Conservation (phyloP, 2,329 filamentous ascomycete genomes). For the Aspergillus sclerotialis region DNA sequence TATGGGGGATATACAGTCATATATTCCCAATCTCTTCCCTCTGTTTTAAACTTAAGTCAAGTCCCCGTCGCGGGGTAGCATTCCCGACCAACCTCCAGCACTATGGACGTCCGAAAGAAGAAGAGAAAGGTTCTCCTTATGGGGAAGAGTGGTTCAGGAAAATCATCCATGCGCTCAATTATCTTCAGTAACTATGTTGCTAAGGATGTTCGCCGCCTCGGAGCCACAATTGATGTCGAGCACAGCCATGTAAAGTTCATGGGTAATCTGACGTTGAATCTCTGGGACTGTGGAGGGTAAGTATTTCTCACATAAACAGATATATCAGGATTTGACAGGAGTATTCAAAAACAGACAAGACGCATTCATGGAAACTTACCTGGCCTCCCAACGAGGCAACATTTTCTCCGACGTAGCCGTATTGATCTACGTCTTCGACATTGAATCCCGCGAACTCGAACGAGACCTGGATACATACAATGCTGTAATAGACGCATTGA, state of each 20-base stretch:
- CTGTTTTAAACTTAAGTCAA: no score
- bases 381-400: conserved; percentile 88
- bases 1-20: no score
- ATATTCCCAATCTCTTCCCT: no score
- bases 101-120: conserved; percentile 49
- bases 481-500: conserved; percentile 79
- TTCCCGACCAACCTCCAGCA: conserved; percentile 13
- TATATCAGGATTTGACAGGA: not conserved
- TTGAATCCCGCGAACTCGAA: conserved; percentile 90
- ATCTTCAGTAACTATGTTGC: conserved; percentile 99
- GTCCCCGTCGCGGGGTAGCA: no score
- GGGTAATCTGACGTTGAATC: conserved; percentile 91
- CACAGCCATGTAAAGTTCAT: conserved; percentile 98
- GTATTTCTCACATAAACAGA: conserved; percentile 17
- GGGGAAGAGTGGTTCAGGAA: conserved; percentile 96
- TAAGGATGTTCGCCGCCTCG: conserved; percentile 84
- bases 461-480: conserved; percentile 89
- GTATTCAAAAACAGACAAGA: no score
- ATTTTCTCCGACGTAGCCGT: conserved; percentile 96
- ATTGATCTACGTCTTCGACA: conserved; percentile 98
- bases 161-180: conserved; percentile 97
- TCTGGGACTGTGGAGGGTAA: conserved; percentile 95
- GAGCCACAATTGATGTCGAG: conserved; percentile 96
- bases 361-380: conserved; percentile 97
- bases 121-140: conserved; percentile 83